These are phyloP conservation scores for Wickerhamomyces sp. DNA, from an alignment of 1,139 yeast species.

Conservation along the genomic window DNA sequence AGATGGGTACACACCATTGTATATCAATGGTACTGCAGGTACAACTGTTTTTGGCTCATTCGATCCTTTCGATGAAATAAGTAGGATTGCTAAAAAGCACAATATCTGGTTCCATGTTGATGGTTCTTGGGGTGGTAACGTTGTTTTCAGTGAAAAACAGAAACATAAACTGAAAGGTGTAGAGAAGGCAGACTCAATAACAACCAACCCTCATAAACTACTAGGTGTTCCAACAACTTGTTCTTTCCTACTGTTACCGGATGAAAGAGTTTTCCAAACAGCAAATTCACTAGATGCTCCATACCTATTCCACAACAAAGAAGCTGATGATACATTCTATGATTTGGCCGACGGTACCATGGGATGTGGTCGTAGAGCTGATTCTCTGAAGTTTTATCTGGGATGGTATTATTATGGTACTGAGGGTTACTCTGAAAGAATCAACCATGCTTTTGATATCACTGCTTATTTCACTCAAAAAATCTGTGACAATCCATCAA, in stretches of 20 bases:
- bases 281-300: conserved; percentile 80
- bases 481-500: conserved; percentile 27
- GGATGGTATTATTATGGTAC: conserved; percentile 81
- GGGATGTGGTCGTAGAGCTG: conserved; percentile 91
- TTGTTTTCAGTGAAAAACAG: conserved; percentile 56
- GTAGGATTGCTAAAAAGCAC: conserved; percentile 48
- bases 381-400: conserved; percentile 71
- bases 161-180: conserved; percentile 49
- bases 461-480: conserved; percentile 54
- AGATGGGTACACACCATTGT: conserved; percentile 66
- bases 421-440: conserved; percentile 48
- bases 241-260: conserved; percentile 71
- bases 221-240: conserved; percentile 89
- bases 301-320: conserved; percentile 68
- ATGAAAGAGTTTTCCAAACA: conserved; percentile 57
- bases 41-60: conserved; percentile 86
- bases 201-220: conserved; percentile 86
- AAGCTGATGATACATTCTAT: conserved; percentile 38
- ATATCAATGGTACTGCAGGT: conserved; percentile 82
- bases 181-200: conserved; percentile 69
- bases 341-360: conserved; percentile 88
- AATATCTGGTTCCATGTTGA: conserved; percentile 77
- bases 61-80: conserved; percentile 59
- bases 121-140: conserved; percentile 92
- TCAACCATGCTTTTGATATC: conserved; percentile 68